Conservation (phyloP, 148 eudicot species). For the Suaeda aralocaspica region DNA sequence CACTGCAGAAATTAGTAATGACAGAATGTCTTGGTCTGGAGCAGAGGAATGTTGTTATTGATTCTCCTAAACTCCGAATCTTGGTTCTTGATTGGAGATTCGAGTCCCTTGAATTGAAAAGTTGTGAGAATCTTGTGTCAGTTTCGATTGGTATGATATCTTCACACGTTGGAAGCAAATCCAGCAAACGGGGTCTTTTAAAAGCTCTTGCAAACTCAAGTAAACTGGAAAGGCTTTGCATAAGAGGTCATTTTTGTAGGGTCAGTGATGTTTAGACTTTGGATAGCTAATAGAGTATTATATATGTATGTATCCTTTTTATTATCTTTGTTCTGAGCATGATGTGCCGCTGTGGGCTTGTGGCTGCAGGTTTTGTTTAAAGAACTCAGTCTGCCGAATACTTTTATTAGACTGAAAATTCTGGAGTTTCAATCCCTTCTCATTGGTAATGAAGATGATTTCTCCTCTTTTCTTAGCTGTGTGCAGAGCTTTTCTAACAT, state of each 20-base stretch:
- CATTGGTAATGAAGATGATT: slow-evolving; percentile 9
- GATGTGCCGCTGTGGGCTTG: too few species aligned
- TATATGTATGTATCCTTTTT: neutral
- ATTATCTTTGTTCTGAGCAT: neutral
- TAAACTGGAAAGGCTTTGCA: slow-evolving; percentile 22
- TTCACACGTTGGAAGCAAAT: neutral
- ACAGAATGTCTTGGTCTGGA: neutral
- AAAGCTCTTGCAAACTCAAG: slow-evolving; percentile 23
- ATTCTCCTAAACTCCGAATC: slow-evolving; percentile 14
- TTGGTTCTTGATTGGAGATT: slow-evolving; percentile 21
- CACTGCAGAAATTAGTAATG: slow-evolving; percentile 16
- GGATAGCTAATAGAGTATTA: too few species aligned
- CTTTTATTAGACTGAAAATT: slow-evolving; percentile 9
- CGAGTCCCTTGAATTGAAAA: slow-evolving; percentile 14
- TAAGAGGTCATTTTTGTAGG: slow-evolving; percentile 24
- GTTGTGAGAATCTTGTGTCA: slow-evolving; percentile 17
- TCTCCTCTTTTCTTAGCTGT: slow-evolving; percentile 4
- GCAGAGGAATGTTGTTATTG: slow-evolving; percentile 12
- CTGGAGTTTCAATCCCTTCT: slow-evolving; percentile 14
- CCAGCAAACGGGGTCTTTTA: slow-evolving; percentile 14
- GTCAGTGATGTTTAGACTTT: neutral
- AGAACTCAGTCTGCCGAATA: neutral
- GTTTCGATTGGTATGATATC: slow-evolving; percentile 12
- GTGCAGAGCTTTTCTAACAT: slow-evolving; percentile 21
- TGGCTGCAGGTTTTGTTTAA: slow-evolving; percentile 22